Base-by-base conservation (phyloP, 768 basidiomycete species). In the Chalciporus chontae region DNA sequence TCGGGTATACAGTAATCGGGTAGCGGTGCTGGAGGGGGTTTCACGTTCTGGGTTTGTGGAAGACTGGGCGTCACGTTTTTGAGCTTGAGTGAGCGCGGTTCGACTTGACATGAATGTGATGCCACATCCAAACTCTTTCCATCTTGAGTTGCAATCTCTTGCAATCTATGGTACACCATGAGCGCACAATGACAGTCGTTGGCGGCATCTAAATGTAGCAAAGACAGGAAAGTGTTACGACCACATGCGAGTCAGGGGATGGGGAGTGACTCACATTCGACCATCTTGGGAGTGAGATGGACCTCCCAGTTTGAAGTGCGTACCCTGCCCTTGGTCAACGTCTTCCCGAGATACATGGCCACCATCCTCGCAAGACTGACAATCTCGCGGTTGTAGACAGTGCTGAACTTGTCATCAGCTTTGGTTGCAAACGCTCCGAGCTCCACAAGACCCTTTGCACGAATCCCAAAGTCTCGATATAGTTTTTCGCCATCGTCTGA, bases 101-200 rank as follows among this genome's bases (percentile, higher is more conserved):
- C 40, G 13, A 76, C 58, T 24, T 69, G 62, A 17, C 58, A 48
- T 5, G 71, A 68, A 42, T 60, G 70, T 13, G 36, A 49, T 4
- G 48, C 45, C 10, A 51, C 39, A 11, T 57, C 49, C 36, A 73
- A 37, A 23, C 43, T 43, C 24, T 52, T 54, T 18, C 55, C 52
- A 10, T 56, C 34, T 15, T 57, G 45, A 15, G 51, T 40, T 2
- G 73, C 73, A 4, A 72, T 67, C 3, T 48, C 56, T 19, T 66
- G 41, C n/a, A 80, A 45, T 34, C 52, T 61, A 17, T 69, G 65
- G 56, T 76, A 74, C 17, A 78, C 72, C 59, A 70, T 67, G 13
- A 80, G 60, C 4, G 72, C 74, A 38, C 71, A 74, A 50, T 79
- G 71, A 38, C 72, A 75, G 49, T 79, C 78, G 52, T 79, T 79